These are phyloP conservation scores for Microdochium bolleyi DNA, from an alignment of 2,329 filamentous ascomycete species.

Conservation along the genomic window DNA sequence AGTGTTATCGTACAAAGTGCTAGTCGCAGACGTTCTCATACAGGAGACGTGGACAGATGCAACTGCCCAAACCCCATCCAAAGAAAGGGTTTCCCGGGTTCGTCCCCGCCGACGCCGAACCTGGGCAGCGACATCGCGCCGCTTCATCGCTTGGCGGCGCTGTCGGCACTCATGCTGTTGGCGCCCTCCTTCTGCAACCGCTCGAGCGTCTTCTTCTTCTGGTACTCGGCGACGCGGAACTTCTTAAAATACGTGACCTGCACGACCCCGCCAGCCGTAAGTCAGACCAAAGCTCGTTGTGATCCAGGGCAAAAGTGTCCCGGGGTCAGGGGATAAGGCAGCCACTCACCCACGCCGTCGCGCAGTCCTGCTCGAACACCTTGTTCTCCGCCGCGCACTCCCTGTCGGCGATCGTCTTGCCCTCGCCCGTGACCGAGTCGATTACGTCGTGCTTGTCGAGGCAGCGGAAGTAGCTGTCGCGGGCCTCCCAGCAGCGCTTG, in stretches of 20 bases:
- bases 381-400: constrained; percentile 52
- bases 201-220: constrained; percentile 73
- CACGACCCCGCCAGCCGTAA: background rate
- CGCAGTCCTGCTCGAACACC: constrained; percentile 78
- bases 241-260: constrained; percentile 98
- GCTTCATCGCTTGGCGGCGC: background rate
- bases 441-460: constrained; percentile 76
- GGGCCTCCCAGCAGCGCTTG: constrained; percentile 78
- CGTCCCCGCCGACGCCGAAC: too few species aligned
- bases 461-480: constrained; percentile 83
- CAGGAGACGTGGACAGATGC: too few species aligned
- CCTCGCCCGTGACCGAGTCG: constrained; percentile 53
- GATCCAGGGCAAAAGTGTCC: constrained; percentile 1
- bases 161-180: constrained; percentile 40
- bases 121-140: background rate
- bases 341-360: constrained; percentile 74
- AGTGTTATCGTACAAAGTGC: too few species aligned
- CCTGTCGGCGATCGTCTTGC: constrained; percentile 44
- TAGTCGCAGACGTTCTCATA: too few species aligned
- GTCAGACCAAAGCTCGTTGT: background rate
- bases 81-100: too few species aligned
- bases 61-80: too few species aligned
- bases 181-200: constrained; percentile 69
- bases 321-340: background rate
- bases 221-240: constrained; percentile 83